These are phyloP conservation scores for Globisporangium radiosum DNA, from an alignment of 352 stramenopile species.

Conservation along the genomic window DNA sequence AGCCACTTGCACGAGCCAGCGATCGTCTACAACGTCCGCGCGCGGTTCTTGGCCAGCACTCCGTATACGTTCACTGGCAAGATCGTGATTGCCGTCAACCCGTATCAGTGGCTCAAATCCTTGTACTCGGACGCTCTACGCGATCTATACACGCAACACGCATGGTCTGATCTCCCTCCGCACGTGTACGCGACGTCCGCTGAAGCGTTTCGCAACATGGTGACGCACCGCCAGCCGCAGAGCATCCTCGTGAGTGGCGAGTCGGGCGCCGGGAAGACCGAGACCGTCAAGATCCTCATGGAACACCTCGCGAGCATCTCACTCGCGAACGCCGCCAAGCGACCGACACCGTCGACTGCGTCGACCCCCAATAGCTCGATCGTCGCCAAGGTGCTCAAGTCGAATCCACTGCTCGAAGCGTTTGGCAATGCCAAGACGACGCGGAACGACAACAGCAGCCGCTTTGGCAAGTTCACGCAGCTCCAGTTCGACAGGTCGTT, in stretches of 20 bases:
- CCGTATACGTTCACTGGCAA: constrained; percentile 97
- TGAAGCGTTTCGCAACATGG: constrained; percentile 81
- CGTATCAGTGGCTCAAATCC: constrained; percentile 88
- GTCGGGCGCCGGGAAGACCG: constrained; percentile 89
- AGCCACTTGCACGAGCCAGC: constrained; percentile 87
- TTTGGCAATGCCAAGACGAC: constrained; percentile 92
- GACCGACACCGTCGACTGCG: constrained; percentile 5
- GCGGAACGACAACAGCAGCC: constrained; percentile 93
- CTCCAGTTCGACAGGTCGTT: constrained; percentile 89
- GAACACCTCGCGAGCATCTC: constrained; percentile 89
- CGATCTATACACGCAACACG: constrained; percentile 58
- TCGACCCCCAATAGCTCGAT: constrained; percentile 42
- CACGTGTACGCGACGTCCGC: constrained; percentile 89
- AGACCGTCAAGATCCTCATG: constrained; percentile 98
- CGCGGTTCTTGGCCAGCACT: constrained; percentile 73
- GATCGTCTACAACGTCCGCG: constrained; percentile 90
- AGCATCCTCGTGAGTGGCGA: constrained; percentile 85
- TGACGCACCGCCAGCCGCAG: constrained; percentile 58
- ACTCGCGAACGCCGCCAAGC: constrained; percentile 44
- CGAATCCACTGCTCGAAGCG: constrained; percentile 85
- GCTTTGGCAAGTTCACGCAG: constrained; percentile 94
- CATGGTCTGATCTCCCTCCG: constrained; percentile 67
- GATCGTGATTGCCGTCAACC: constrained; percentile 96
- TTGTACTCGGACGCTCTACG: constrained; percentile 80
- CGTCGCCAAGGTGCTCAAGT: constrained; percentile 87